phyloP scores from a whole-genome alignment of 2,329 filamentous ascomycete species.

The Neocatenulostroma microsporum region DNA sequence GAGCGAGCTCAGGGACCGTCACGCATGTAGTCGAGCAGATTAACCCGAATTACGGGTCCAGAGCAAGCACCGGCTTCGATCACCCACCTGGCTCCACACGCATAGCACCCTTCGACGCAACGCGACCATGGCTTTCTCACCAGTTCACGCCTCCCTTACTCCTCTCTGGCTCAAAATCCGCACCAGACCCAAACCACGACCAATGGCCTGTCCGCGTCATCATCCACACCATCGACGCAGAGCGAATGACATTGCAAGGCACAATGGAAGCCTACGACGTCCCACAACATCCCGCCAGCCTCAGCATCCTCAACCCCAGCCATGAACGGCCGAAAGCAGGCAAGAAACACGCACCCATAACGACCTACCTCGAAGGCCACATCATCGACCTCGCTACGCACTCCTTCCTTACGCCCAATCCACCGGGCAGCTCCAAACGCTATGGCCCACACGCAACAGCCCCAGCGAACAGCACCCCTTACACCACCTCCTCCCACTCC shows the following conservation, averaged over 20 bases:
- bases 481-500: conserved; percentile 14
- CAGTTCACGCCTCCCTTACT: conserved; percentile 17
- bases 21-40: conserved; percentile 24
- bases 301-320: conserved; percentile 17
- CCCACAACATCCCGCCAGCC: conserved; percentile 37
- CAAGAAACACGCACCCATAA: conserved; percentile 47
- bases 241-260: conserved; percentile 54
- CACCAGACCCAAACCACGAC: conserved; percentile 37
- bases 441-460: conserved; percentile 10
- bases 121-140: conserved; percentile 33
- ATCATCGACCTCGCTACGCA: conserved; percentile 54
- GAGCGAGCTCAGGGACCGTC: conserved; percentile 8
- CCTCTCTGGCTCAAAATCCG: conserved; percentile 9
- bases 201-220: conserved; percentile 62
- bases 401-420: conserved; percentile 42
- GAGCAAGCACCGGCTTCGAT: conserved; percentile 14
- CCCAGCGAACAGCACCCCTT: conserved; percentile 14
- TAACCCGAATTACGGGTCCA: conserved; percentile 21
- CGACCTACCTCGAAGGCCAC: conserved; percentile 61
- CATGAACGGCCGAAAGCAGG: conserved; percentile 24
- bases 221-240: conserved; percentile 54
- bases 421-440: not conserved
- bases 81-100: conserved; percentile 23
- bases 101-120: conserved; percentile 23
- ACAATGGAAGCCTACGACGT: conserved; percentile 66